A percentile compares a stretch with the other conserved stretches of the same genome.
Conservation (phyloP, 768 basidiomycete species). For the Vararia minispora region DNA sequence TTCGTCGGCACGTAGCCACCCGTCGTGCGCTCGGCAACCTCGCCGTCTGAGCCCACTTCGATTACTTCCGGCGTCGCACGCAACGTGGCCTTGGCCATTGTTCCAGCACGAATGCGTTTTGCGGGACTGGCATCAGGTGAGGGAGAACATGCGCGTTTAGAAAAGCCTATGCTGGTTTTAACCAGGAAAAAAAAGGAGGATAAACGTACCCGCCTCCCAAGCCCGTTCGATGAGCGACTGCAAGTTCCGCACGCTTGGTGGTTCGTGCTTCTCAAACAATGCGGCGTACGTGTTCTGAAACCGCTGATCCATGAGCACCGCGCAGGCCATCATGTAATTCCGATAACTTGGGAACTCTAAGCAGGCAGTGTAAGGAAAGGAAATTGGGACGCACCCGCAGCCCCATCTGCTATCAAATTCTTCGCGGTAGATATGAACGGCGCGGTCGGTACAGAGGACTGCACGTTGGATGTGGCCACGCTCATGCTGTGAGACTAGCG, state of each 20-base stretch:
- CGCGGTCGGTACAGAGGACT: conserved; percentile 48
- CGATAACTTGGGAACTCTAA: conserved; percentile 43
- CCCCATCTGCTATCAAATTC: conserved; percentile 58
- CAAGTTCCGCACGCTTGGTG: conserved; percentile 62
- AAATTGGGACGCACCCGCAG: conserved; percentile 14
- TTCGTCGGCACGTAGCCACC: no score
- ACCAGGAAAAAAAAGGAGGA: not conserved
- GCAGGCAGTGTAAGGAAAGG: conserved; percentile 1
- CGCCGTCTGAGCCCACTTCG: no score
- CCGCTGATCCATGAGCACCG: conserved; percentile 55
- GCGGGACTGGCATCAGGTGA: no score
- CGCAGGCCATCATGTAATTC: conserved; percentile 71
- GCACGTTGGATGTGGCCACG: conserved; percentile 41
- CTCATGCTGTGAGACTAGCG: conserved; percentile 39
- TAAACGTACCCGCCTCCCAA: conserved; percentile 48
- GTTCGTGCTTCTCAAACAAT: conserved; percentile 38
- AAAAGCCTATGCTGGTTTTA: conserved; percentile 37
- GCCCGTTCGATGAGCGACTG: conserved; percentile 74
- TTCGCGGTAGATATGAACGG: conserved; percentile 47
- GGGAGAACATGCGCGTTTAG: no score
- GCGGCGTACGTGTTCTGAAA: conserved; percentile 49
- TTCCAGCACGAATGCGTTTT: no score
- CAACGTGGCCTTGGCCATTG: no score
- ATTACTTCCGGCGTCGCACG: no score
- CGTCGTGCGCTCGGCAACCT: no score